Percentiles rank a stretch among this genome's conserved stretches.
These are phyloP conservation scores for Eragrostis nindensis DNA, from an alignment of 176 grass and related monocot species.

Conservation along the genomic window DNA sequence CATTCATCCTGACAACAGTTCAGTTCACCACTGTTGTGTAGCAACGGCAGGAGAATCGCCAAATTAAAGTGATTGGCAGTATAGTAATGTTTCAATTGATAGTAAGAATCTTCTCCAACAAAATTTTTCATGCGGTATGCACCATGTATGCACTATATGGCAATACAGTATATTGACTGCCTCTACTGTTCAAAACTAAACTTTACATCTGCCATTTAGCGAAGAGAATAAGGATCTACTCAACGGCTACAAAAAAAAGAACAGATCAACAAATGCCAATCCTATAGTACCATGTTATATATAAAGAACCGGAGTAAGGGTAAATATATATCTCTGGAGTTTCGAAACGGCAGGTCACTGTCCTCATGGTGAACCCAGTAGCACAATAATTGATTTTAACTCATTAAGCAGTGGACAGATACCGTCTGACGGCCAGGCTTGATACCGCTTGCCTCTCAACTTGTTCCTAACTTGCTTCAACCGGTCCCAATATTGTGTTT, in stretches of 20 bases:
- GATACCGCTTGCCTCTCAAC: not conserved
- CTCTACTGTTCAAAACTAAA: constrained; percentile 43
- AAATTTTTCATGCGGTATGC: not conserved
- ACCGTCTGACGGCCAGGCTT: not conserved
- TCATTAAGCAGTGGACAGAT: not conserved
- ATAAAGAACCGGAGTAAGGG: not conserved
- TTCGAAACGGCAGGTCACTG: not conserved
- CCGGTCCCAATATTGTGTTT: not conserved
- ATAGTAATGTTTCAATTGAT: not conserved
- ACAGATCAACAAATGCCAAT: constrained; percentile 10
- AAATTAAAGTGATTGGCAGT: not conserved
- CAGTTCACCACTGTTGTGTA: not conserved
- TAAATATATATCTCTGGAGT: not conserved
- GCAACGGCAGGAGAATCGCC: not conserved
- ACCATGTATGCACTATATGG: not conserved
- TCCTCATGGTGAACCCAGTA: not conserved
- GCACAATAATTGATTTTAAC: not conserved
- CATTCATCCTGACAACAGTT: not conserved
- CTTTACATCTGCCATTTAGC: constrained; percentile 31
- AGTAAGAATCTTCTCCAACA: not conserved
- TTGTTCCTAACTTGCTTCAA: not conserved
- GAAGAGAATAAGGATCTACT: not conserved
- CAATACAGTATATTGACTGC: not conserved
- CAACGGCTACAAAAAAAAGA: constrained; percentile 16
- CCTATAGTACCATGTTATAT: not conserved